These are phyloP conservation scores for Mortierella sp. DNA, from an alignment of 371 early-diverging fungal genomes.

Conservation along the genomic window DNA sequence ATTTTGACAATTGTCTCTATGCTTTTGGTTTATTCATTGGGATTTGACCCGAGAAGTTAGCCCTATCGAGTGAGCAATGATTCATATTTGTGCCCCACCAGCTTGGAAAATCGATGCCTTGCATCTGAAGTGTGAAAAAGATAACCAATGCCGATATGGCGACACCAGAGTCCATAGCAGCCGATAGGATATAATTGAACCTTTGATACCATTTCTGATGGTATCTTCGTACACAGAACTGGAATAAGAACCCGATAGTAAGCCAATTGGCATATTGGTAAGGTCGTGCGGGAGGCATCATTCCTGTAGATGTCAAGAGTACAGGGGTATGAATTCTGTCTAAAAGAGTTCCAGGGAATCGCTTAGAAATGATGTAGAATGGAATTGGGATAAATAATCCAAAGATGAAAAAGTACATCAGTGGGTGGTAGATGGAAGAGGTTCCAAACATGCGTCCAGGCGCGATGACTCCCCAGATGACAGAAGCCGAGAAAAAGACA, in stretches of 20 bases:
- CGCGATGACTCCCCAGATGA: constrained; percentile 77
- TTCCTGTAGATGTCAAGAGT: constrained; percentile 58
- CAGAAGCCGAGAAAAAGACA: constrained; percentile 50
- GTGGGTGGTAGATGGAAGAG: constrained; percentile 67
- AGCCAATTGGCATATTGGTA: constrained; percentile 72
- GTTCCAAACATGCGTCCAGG: constrained; percentile 78
- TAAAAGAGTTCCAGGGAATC: constrained; percentile 49
- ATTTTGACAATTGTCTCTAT: not conserved
- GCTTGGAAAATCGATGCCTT: constrained; percentile 20
- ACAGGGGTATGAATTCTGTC: constrained; percentile 53
- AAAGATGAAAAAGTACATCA: constrained; percentile 68
- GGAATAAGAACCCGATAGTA: constrained; percentile 72
- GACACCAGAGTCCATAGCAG: constrained; percentile 80
- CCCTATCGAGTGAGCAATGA: constrained; percentile 36
- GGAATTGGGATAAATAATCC: constrained; percentile 71
- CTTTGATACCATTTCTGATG: constrained; percentile 74
- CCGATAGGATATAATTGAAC: constrained; percentile 81
- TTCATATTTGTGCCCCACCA: constrained; percentile 57
- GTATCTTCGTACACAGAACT: constrained; percentile 68
- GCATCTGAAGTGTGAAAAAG: constrained; percentile 62
- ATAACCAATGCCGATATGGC: constrained; percentile 66
- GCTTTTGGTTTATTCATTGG: constrained; percentile 20
- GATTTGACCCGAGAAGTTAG: constrained; percentile 23
- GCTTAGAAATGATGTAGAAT: constrained; percentile 55
- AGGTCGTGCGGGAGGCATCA: constrained; percentile 55